Base-by-base conservation (phyloP, 1,139 yeast genomes). In the Geotrichum histeridarum region DNA sequence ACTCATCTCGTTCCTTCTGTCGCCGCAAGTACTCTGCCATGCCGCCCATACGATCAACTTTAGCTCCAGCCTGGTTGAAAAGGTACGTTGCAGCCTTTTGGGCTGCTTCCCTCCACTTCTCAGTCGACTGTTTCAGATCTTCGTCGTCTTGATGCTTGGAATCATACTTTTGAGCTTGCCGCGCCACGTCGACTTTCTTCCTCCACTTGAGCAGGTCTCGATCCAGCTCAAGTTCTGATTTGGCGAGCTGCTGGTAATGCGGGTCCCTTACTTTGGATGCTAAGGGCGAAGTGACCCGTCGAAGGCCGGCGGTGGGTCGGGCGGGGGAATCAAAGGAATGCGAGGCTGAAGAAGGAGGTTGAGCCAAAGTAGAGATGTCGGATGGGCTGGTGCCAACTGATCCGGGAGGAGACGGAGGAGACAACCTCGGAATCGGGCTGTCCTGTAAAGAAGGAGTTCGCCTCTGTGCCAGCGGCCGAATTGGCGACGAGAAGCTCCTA, bases 31-130 rank as follows among this genome's bases (percentile, higher is more conserved):
- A 71, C 52, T 74, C 77, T 42, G 67, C 69, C 55, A 76, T 72
- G 0, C 82, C 82, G 14, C 81, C 81, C 66, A 72, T 65, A 53
- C 66, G 69, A 27, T 67, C 67, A 2, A 77, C 70, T 54, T 75
- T 76, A 5, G 67, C 60, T 14, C 69, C 57, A 0, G 78, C 77
- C 7, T 74, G 71, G 59, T 77, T 77, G 33, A 69, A 60, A 38
- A 78, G 56, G 57, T 70, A 77, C 41, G 73, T 71, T 41, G 80
- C 72, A 0, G 78, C 78, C 48, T 63, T 67, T 54, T 74, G 75
- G 0, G 78, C 76, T 0, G 74, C 71, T 8, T 61, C 63, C 54
- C 77, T 68, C 81, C 82, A 78, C 57, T 77, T 75, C 0, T 59
- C 65, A 8, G 74, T 72, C 14, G 76, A 60, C 4, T 57, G 54